Evolutionary conservation across 768 basidiomycete species (phyloP), one percentile per base, ranked within the genome.

Genomic region (Termitomyces sp.): DNA sequence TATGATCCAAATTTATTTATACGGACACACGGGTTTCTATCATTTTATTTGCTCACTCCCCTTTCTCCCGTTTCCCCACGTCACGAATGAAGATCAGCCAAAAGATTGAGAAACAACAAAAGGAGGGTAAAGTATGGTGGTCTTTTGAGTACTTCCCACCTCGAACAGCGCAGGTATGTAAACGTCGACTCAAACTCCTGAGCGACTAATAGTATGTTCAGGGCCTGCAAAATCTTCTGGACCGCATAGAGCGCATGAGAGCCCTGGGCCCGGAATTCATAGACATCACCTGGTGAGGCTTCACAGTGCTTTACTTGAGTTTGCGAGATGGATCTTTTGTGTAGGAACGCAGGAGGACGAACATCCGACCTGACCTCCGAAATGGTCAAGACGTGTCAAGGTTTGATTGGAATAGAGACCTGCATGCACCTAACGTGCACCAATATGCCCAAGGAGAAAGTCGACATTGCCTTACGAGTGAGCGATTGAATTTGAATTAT

Each of bases 361-460:
- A 96, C 95, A 38, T 96, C 95, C 46, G 95, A 97, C 68, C 75
- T 98, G 58, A 96, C 95, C 12, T 87, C 91, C 5, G 92, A 95
- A 67, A 86, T 98, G 78, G 93, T 97, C 61, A 94, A 94, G 75
- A 93, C 91, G 44, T 96, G 95, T 70, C 95, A 98, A 74, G 81
- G 90, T 50, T 74, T 92, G 41, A 92, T 98, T 72, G 97, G 95
- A 0, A 81, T 98, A 26, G 95, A 98, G 75, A 96, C 95, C 32
- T 98, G 95, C 76, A 94, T 99, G 93, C 97, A 99, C 74, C 74
- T 99, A 65, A 98, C 96, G 48, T 98, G 97, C 70, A 98, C 97
- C 52, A 97, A 96, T 75, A 97, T 99, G 94, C 93, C 94, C n/a
- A 81, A 82, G 68, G 88, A 91, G 71, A 98, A 98, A 70, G 89